These are phyloP conservation scores for Alternaria viburni DNA, from an alignment of 2,329 filamentous ascomycete species.

Conservation along the genomic window DNA sequence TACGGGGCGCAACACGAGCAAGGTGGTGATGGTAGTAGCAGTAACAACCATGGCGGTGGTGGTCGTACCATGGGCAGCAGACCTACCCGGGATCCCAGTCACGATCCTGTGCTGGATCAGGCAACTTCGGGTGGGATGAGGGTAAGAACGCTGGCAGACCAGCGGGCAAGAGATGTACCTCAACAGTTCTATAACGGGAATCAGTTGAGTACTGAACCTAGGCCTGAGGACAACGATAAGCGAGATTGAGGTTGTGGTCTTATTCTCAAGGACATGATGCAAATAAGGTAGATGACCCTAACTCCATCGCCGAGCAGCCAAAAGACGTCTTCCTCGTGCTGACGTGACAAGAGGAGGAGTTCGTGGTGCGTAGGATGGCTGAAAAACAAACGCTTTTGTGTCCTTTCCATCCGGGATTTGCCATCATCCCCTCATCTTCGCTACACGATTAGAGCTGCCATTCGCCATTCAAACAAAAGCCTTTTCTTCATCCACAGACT, in stretches of 20 bases:
- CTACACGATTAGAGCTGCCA: neutral
- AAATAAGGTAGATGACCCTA: neutral
- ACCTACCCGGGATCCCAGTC: slow-evolving; percentile 12
- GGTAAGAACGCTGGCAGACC: slow-evolving; percentile 55
- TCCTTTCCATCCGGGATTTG: neutral
- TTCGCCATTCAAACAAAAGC: slow-evolving; percentile 2
- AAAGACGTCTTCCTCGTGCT: neutral
- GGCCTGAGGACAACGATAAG: slow-evolving; percentile 7
- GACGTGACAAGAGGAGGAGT: neutral
- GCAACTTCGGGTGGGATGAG: slow-evolving; percentile 35
- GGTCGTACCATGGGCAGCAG: slow-evolving; percentile 14
- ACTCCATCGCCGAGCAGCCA: neutral
- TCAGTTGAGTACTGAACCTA: slow-evolving; percentile 51
- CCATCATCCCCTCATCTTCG: neutral
- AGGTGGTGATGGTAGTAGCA: slow-evolving; percentile 3
- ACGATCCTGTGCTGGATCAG: slow-evolving; percentile 19
- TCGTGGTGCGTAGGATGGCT: neutral
- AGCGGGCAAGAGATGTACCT: slow-evolving; percentile 55
- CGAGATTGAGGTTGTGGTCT: slow-evolving; percentile 1
- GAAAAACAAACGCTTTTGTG: neutral
- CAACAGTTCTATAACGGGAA: slow-evolving; percentile 91
- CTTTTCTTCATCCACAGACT: slow-evolving; percentile 17
- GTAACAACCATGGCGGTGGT: neutral
- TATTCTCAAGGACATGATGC: neutral
- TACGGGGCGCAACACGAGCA: slow-evolving; percentile 17